phyloP scores from a whole-genome alignment of 768 basidiomycete species.

The Piloderma croceum region DNA sequence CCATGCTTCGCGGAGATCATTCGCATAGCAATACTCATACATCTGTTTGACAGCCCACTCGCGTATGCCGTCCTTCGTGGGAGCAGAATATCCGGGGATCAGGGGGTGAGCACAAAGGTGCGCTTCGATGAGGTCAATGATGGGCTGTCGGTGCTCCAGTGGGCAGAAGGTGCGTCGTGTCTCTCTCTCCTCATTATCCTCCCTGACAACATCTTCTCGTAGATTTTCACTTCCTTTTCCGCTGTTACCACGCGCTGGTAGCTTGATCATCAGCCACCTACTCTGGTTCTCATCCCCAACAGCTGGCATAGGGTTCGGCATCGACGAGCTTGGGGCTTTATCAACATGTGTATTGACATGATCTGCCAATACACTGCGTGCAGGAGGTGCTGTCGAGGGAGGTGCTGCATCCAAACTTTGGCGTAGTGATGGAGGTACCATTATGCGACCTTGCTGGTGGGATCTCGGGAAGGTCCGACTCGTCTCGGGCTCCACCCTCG shows the following conservation, averaged over 20 bases:
- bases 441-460: background rate
- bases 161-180: background rate
- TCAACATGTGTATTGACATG: background rate
- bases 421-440: background rate
- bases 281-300: too few species aligned
- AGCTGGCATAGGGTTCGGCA: background rate
- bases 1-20: too few species aligned
- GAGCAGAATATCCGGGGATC: constrained; percentile 24
- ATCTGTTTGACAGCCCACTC: background rate
- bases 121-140: background rate
- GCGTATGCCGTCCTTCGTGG: constrained; percentile 17
- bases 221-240: too few species aligned
- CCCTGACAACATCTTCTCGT: too few species aligned
- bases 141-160: background rate
- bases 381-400: background rate
- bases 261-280: too few species aligned
- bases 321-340: background rate
- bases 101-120: constrained; percentile 5
- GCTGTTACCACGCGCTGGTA: too few species aligned
- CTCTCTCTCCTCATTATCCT: background rate
- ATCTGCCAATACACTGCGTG: background rate
- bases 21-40: background rate
- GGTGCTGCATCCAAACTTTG: background rate
- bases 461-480: background rate
- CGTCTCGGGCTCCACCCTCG: constrained; percentile 13